phyloP scores from a whole-genome alignment of 805 yeast species.

The Ogataea dorogensis region DNA sequence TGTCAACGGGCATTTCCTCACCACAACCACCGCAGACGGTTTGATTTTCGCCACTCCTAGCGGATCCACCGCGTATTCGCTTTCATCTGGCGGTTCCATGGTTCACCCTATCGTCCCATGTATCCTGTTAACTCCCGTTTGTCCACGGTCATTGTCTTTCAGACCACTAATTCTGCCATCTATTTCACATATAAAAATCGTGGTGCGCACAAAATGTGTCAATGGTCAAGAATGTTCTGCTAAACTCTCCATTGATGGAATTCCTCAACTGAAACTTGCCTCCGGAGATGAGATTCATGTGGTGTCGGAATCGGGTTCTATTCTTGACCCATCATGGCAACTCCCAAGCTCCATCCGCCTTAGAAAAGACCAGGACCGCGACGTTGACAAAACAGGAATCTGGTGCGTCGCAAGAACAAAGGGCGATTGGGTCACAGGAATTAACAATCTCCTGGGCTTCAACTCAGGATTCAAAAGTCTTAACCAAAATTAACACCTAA shows the following conservation, averaged over 20 bases:
- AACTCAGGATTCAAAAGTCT: constrained; percentile 71
- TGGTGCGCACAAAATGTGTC: constrained; percentile 47
- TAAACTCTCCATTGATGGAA: constrained; percentile 80
- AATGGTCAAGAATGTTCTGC: constrained; percentile 35
- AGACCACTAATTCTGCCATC: constrained; percentile 83
- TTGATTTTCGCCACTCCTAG: constrained; percentile 85
- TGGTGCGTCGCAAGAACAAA: constrained; percentile 85
- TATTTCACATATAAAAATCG: constrained; percentile 67
- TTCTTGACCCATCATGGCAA: constrained; percentile 49
- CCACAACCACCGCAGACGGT: constrained; percentile 93
- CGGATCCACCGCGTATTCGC: constrained; percentile 91
- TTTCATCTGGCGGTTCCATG: constrained; percentile 89
- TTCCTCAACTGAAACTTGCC: constrained; percentile 62
- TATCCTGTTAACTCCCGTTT: constrained; percentile 81
- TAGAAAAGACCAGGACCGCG: constrained; percentile 6
- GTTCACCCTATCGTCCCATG: constrained; percentile 87
- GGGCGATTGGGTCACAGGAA: constrained; percentile 89
- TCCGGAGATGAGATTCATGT: constrained; percentile 82
- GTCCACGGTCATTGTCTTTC: constrained; percentile 89
- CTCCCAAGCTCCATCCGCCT: constrained; percentile 35
- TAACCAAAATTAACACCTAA: constrained; percentile 9
- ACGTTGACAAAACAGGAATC: constrained; percentile 50
- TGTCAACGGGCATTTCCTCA: constrained; percentile 79
- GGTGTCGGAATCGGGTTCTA: constrained; percentile 62
- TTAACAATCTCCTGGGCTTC: constrained; percentile 85